Conservation (phyloP, 2,329 filamentous ascomycete genomes). For the Pleomassaria siparia region DNA sequence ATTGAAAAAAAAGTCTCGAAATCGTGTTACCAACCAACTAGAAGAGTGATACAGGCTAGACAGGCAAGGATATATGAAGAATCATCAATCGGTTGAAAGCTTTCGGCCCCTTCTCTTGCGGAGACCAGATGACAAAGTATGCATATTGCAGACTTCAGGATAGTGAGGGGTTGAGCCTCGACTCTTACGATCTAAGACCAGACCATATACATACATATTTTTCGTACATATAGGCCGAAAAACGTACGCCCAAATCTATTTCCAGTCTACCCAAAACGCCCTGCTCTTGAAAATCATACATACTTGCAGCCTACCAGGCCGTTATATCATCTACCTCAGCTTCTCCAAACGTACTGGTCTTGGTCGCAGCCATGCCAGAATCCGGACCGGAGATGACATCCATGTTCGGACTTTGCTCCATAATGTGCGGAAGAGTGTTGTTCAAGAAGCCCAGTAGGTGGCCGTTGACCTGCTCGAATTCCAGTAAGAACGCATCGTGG, state of each 20-base stretch:
- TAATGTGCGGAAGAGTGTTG: conserved; percentile 83
- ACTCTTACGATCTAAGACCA: conserved; percentile 18
- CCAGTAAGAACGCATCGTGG: conserved; percentile 92
- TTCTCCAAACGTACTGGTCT: conserved; percentile 91
- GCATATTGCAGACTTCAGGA: background rate
- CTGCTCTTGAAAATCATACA: conserved; percentile 27
- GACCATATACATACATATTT: conserved; percentile 30
- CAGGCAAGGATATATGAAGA: background rate
- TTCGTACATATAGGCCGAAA: conserved; percentile 45
- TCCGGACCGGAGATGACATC: conserved; percentile 41
- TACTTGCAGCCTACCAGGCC: conserved; percentile 66
- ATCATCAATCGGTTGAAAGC: background rate
- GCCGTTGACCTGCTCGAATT: conserved; percentile 95
- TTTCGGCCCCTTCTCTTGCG: background rate
- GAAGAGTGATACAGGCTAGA: background rate
- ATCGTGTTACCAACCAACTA: too few species aligned
- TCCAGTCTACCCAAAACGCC: conserved; percentile 22
- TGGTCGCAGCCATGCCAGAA: conserved; percentile 62
- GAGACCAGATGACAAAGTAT: background rate
- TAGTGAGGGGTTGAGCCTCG: conserved; percentile 40
- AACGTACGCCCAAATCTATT: conserved; percentile 23
- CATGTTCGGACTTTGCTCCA: conserved; percentile 57
- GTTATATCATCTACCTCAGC: conserved; percentile 96
- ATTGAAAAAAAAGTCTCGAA: too few species aligned
- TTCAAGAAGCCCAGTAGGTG: conserved; percentile 83